Percentiles rank a stretch among this genome's conserved stretches.
These are phyloP conservation scores for Lachnellula arida DNA, from an alignment of 2,329 filamentous ascomycete species.

Conservation along the genomic window DNA sequence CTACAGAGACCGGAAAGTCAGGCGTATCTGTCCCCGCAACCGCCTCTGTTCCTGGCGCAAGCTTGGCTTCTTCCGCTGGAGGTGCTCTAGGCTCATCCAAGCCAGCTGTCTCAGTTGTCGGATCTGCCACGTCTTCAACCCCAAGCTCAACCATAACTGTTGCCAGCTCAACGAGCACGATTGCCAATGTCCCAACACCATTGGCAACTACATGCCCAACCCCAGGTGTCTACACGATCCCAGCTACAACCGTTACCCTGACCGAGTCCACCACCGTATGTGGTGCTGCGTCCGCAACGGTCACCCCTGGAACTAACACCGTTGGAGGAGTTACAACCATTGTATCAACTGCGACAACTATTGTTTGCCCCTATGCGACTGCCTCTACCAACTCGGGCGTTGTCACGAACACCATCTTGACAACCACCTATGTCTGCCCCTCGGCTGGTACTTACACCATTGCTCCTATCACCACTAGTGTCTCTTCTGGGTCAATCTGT, in stretches of 20 bases:
- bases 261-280: slow-evolving; percentile 63
- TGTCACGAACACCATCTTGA: slow-evolving; percentile 62
- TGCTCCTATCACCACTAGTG: slow-evolving; percentile 59
- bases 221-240: slow-evolving; percentile 71
- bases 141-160: slow-evolving; percentile 8
- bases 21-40: neutral
- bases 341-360: slow-evolving; percentile 60
- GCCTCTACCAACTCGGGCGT: slow-evolving; percentile 54
- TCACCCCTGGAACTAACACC: slow-evolving; percentile 62
- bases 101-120: slow-evolving; percentile 10
- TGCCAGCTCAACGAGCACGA: slow-evolving; percentile 36
- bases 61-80: neutral
- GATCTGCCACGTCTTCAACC: slow-evolving; percentile 10
- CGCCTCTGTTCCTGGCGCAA: neutral
- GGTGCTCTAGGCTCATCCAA: slow-evolving; percentile 5
- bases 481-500: slow-evolving; percentile 49
- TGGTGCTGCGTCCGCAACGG: slow-evolving; percentile 55
- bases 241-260: slow-evolving; percentile 65
- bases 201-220: slow-evolving; percentile 52
- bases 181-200: slow-evolving; percentile 40
- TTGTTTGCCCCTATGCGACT: slow-evolving; percentile 66
- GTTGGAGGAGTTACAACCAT: slow-evolving; percentile 69
- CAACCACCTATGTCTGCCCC: slow-evolving; percentile 70
- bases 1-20: neutral
- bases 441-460: slow-evolving; percentile 72